Percentiles rank a stretch among this genome's conserved stretches.
Evolutionary conservation across 2,329 filamentous ascomycete species (phyloP).

Genomic region (Claviceps quebecensis): DNA sequence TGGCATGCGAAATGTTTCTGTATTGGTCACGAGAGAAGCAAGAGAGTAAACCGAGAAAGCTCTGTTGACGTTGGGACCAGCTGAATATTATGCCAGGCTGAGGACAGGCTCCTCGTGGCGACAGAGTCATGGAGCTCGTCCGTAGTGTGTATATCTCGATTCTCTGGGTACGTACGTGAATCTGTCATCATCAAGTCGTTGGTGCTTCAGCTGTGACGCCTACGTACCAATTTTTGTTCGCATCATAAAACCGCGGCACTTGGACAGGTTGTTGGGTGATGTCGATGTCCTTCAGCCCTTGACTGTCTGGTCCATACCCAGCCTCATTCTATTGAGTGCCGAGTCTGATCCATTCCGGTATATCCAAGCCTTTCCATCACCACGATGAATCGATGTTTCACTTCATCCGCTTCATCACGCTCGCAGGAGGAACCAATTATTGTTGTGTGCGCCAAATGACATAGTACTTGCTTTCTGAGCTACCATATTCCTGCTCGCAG

Average conservation of each 20-base stretch:
- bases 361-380: not conserved
- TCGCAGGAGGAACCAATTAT: slow-evolving; percentile 46
- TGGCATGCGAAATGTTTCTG: not conserved
- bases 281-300: no score
- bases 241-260: no score
- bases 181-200: no score
- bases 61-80: not conserved
- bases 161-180: not conserved
- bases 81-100: no score
- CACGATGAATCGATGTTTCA: slow-evolving; percentile 4
- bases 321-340: not conserved
- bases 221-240: no score
- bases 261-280: no score
- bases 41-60: not conserved
- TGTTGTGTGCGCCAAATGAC: slow-evolving; percentile 35
- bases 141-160: not conserved
- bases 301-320: not conserved
- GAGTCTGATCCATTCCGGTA: not conserved
- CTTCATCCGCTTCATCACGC: slow-evolving; percentile 6
- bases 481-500: slow-evolving; percentile 32
- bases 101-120: not conserved
- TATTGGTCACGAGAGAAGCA: not conserved
- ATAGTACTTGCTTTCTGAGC: slow-evolving; percentile 34
- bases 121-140: not conserved
- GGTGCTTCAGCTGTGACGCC: no score